Conservation (phyloP, 495 filamentous ascomycete genomes). For the Podospora australis region DNA sequence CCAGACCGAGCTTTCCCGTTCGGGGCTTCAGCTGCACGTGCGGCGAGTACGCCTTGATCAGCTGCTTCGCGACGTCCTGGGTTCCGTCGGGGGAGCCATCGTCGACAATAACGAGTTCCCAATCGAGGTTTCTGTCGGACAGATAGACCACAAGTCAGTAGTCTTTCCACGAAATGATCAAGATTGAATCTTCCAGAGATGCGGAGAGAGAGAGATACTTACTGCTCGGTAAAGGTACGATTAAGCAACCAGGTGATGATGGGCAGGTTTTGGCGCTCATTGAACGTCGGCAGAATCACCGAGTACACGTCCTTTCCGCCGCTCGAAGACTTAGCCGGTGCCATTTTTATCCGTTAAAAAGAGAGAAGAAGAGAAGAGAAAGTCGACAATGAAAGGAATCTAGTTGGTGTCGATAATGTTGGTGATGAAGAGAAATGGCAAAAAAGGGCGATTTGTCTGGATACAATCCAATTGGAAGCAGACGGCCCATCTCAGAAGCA, state of each 20-base stretch:
- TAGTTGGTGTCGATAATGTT: not conserved
- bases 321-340: slow-evolving; percentile 16
- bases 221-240: slow-evolving; percentile 83
- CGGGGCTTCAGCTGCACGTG: slow-evolving; percentile 81
- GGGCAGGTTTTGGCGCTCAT: slow-evolving; percentile 93
- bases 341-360: slow-evolving; percentile 14
- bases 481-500: too few relatives aligned
- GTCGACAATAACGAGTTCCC: slow-evolving; percentile 96
- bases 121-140: slow-evolving; percentile 71
- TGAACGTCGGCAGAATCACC: slow-evolving; percentile 95
- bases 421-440: not conserved
- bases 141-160: not conserved
- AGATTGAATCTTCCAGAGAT: not conserved
- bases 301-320: slow-evolving; percentile 71
- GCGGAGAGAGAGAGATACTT: slow-evolving; percentile 12
- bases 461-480: too few relatives aligned
- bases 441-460: not conserved
- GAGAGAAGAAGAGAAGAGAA: not conserved
- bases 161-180: not conserved
- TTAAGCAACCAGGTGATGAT: slow-evolving; percentile 92
- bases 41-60: slow-evolving; percentile 71
- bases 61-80: slow-evolving; percentile 79
- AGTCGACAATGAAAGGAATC: not conserved
- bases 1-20: slow-evolving; percentile 89
- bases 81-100: slow-evolving; percentile 96